A percentile compares a stretch with the other conserved stretches of the same genome.
Evolutionary conservation across 306 rosid species (phyloP).

Genomic region (Fragaria vesca): DNA sequence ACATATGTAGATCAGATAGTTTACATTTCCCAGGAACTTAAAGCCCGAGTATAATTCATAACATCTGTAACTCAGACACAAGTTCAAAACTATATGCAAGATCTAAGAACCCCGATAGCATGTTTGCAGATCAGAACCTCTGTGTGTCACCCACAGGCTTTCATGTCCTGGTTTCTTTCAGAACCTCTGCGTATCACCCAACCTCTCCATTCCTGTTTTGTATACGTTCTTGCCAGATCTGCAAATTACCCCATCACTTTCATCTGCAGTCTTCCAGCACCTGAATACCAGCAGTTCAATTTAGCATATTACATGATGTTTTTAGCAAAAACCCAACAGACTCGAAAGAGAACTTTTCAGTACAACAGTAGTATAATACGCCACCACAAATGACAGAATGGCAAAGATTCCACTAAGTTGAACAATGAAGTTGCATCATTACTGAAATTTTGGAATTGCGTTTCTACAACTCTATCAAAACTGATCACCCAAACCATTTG

Average conservation of each 20-base stretch:
- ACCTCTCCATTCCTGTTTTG: background rate
- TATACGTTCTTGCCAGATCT: background rate
- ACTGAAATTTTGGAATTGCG: background rate
- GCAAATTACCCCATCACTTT: background rate
- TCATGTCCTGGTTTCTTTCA: background rate
- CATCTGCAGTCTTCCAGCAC: background rate
- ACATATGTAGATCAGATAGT: no score
- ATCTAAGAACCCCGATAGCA: no score
- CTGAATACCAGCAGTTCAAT: background rate
- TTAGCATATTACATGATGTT: background rate
- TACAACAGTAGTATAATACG: background rate
- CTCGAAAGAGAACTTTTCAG: no score
- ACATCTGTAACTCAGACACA: no score
- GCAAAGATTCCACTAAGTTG: background rate
- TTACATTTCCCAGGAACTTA: no score
- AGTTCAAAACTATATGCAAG: no score
- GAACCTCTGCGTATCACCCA: no score
- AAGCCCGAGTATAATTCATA: no score
- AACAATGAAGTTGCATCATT: background rate
- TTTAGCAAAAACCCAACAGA: background rate
- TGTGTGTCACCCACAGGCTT: no score
- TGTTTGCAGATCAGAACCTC: no score
- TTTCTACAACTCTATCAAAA: background rate
- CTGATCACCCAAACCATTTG: background rate
- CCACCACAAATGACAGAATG: background rate